Evolutionary conservation across 1,284 basidiomycete genomes (phyloP), one percentile per base, ranked within the genome.

Genomic region (Austroboletus novae-zelandiae): DNA sequence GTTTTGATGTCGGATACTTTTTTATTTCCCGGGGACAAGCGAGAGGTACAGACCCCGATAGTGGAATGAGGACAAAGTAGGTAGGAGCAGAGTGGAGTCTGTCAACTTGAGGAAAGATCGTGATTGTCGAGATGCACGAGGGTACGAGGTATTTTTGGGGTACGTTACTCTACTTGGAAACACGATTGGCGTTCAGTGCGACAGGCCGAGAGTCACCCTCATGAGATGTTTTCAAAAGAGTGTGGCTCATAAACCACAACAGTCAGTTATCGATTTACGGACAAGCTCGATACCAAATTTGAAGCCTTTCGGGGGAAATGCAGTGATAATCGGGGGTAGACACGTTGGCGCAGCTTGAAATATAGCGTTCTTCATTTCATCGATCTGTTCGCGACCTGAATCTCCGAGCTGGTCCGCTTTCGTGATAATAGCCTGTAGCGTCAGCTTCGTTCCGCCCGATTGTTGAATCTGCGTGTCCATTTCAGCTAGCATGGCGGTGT

Each of bases 351-450:
- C 80, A 0, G 73, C 68, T 31, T 77, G 46, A 35, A 61, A 63
- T 45, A 68, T 58, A 78, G 69, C 32, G 58, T 59, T 20, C 57
- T 57, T 46, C 73, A 64, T n/a, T 66, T 61, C 17, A 61, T 59
- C 37, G 53, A 58, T 47, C 62, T 57, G 54, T 36, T 53, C 55
- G 17, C 59, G 61, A 23, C 66, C 67, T 0, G 64, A 57, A 9
- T 57, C 35, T 9, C 74, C 66, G 6, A 85, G 68, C 5, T 65
- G 66, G 62, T 90, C 88, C 1, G 74, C 75, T 67, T 89, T 89
- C 23, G 88, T 89, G 59, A 90, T 76, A 46, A 90, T 71, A 2
- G 84, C 74, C 60, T 90, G 88, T 1, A 89, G 62, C 0, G 83
- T 81, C 62, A 80, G 81, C 10, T 70, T 71, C 2, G 64, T 65